phyloP scores from a whole-genome alignment of 2,329 filamentous ascomycete species.

The Camillea tinctor region DNA sequence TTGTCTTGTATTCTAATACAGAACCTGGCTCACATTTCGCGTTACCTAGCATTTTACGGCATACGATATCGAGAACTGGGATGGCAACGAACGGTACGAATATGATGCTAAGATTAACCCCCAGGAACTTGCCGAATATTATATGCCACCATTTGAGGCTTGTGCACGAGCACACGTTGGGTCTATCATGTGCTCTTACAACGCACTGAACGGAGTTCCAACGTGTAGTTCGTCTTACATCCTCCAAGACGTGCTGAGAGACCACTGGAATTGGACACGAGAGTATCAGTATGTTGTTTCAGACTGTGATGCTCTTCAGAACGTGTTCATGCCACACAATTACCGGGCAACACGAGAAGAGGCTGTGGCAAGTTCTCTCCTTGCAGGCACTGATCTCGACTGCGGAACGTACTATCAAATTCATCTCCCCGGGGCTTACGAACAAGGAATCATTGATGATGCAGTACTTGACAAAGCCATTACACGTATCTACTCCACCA shows the following conservation, averaged over 20 bases:
- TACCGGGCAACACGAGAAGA: slow-evolving; percentile 32
- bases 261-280: slow-evolving; percentile 63
- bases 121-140: slow-evolving; percentile 67
- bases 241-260: slow-evolving; percentile 60
- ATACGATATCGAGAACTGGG: slow-evolving; percentile 54
- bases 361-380: slow-evolving; percentile 33
- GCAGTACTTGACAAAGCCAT: slow-evolving; percentile 27
- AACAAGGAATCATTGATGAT: slow-evolving; percentile 30
- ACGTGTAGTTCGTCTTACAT: slow-evolving; percentile 63
- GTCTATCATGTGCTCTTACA: slow-evolving; percentile 63
- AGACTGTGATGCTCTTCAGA: slow-evolving; percentile 63
- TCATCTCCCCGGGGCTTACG: slow-evolving; percentile 29
- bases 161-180: slow-evolving; percentile 55
- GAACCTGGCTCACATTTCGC: slow-evolving; percentile 3
- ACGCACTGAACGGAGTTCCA: slow-evolving; percentile 64
- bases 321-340: slow-evolving; percentile 48
- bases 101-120: slow-evolving; percentile 55
- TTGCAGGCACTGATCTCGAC: slow-evolving; percentile 37
- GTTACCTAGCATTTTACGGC: slow-evolving; percentile 47
- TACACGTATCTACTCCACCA: slow-evolving; percentile 29
- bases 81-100: slow-evolving; percentile 43
- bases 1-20: not conserved
- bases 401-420: slow-evolving; percentile 31
- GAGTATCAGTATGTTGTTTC: slow-evolving; percentile 62
- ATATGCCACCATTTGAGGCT: slow-evolving; percentile 62